Conservation (phyloP, 305 asterid species). For the Fraxinus floribunda region DNA sequence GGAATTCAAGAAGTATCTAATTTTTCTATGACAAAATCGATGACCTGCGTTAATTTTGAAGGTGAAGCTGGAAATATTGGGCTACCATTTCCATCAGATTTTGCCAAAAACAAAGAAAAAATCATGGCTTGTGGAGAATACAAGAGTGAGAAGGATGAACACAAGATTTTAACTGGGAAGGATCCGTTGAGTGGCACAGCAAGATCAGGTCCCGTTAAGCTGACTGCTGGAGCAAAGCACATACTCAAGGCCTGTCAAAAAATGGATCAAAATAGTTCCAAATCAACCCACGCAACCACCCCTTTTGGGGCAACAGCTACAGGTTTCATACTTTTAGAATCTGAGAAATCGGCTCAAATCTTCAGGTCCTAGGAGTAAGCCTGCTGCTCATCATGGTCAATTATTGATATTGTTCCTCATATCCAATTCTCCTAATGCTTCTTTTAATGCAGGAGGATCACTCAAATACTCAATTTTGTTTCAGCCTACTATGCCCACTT, state of each 20-base stretch:
- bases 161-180: conserved; percentile 17
- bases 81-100: conserved; percentile 24
- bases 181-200: conserved; percentile 25
- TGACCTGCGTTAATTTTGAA: conserved; percentile 21
- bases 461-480: conserved; percentile 13
- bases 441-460: conserved; percentile 30
- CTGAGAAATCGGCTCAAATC: conserved; percentile 35
- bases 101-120: conserved; percentile 23
- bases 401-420: neutral
- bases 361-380: conserved; percentile 35
- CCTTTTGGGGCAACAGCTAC: conserved; percentile 25
- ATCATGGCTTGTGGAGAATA: conserved; percentile 24
- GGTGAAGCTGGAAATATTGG: conserved; percentile 19
- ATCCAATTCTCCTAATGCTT: neutral
- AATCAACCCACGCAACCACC: conserved; percentile 30
- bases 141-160: conserved; percentile 19
- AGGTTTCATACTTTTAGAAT: conserved; percentile 27
- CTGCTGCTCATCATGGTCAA: conserved; percentile 5
- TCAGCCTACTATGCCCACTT: neutral
- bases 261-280: conserved; percentile 32
- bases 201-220: conserved; percentile 41
- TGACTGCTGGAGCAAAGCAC: conserved; percentile 48
- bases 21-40: conserved; percentile 19
- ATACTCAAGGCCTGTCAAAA: conserved; percentile 40
- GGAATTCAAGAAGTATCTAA: conserved; percentile 37